Evolutionary conservation across 495 filamentous ascomycete genomes (phyloP), one percentile per base, ranked within the genome.

Genomic region (Penicillium argentinense): DNA sequence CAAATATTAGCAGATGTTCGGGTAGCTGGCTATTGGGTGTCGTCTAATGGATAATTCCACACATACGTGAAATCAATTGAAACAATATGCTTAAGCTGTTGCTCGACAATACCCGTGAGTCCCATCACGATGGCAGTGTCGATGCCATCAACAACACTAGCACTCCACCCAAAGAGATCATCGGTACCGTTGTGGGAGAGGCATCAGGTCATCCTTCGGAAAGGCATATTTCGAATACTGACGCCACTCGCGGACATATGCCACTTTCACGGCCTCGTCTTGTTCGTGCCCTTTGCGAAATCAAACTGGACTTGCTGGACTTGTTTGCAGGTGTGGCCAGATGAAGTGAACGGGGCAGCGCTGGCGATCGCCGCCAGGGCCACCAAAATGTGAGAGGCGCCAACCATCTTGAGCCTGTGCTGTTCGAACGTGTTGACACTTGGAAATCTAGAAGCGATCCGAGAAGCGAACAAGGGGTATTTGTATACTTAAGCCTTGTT

Each of bases 71-170:
- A 59, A 39, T 59, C 56, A 37, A 51, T 39, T 0, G 50, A 32
- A 8, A 48, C 47, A 41, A 59, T 59, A 24, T 54, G 50, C 25
- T 51, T 51, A 39, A 56, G 34, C 44, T 59, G 56, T 16, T 45
- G 12, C 30, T 51, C 51, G 2, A 59, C 56, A 29, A 59, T 55
- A 45, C 56, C 56, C 9, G 56, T 59, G 16, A 59, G 44, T 13
- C 52, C 52, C 56, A 59, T 59, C 16, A 59, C 37, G 39, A 59
- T 50, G 5, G 56, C 56, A 14, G 56, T 59, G 25, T 59, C 56
- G 25, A 59, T 55, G 5, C 43, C 56, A 46, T 59, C 56, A 5
- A 59, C 56, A 19, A 55, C 49, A 16, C 47, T 44, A 7, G 56
- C 56, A 30, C 56, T 52, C 56, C 56, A 59, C 4, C 56, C 56